Conservation (phyloP, 1,284 basidiomycete species). For the Ustilago lituana region DNA sequence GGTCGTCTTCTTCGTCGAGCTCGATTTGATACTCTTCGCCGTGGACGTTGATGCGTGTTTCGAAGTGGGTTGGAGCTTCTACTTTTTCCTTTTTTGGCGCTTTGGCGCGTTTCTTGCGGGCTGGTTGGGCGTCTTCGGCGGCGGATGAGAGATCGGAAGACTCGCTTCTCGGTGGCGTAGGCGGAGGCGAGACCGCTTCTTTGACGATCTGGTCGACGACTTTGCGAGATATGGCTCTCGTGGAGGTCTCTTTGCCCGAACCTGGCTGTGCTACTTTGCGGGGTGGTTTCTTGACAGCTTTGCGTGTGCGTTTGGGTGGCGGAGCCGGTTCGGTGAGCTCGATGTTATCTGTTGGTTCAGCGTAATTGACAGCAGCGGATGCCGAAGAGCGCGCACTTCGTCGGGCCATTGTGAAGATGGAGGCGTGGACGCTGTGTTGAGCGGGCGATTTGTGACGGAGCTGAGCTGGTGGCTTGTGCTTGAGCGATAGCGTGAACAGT, state of each 20-base stretch:
- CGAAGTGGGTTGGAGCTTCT: constrained; percentile 33
- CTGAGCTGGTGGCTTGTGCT: background rate
- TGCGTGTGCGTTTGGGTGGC: constrained; percentile 8
- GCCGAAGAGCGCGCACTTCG: constrained; percentile 35
- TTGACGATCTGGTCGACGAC: constrained; percentile 20
- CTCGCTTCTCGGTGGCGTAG: constrained; percentile 22
- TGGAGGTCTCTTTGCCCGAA: background rate
- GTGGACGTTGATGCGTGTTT: constrained; percentile 39
- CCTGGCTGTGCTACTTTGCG: background rate
- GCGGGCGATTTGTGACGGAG: background rate
- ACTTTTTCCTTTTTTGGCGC: constrained; percentile 35
- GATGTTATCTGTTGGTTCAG: constrained; percentile 1
- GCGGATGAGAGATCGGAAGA: constrained; percentile 16
- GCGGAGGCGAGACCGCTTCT: constrained; percentile 14
- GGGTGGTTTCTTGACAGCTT: constrained; percentile 9
- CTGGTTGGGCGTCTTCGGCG: constrained; percentile 12
- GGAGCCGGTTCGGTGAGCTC: constrained; percentile 7
- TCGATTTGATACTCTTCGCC: constrained; percentile 47
- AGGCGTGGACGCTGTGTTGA: background rate
- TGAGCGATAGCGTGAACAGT: constrained; percentile 3
- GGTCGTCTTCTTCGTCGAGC: constrained; percentile 51
- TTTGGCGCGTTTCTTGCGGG: constrained; percentile 24
- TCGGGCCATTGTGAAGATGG: constrained; percentile 19
- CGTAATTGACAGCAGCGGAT: constrained; percentile 23
- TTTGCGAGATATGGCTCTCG: constrained; percentile 18